Evolutionary conservation across 225 moss, liverwort and hornwort species (phyloP), one percentile per base, ranked within the genome.

Genomic region (Marchantia paleacea): DNA sequence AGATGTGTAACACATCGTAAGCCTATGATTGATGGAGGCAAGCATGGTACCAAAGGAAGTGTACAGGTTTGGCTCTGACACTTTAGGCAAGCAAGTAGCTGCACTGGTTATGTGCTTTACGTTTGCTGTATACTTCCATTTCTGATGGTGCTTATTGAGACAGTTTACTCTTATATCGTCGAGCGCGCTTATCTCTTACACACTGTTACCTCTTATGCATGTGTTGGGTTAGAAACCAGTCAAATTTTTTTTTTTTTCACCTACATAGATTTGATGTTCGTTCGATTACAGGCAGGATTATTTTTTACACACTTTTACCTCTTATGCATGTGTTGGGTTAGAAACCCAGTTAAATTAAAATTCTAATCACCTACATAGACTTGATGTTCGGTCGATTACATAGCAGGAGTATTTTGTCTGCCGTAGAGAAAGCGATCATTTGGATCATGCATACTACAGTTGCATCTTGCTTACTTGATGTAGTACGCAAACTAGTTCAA

Each of bases 11-110:
- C 91, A 19, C 86, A 99, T 86, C 88, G 93, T 72, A 99, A 86
- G 69, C 93, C 97, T 65, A 95, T 99, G 97, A 91, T 99, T 86
- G 97, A 99, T 74, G 97, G 97, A 39, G 97, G 97, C 79, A 99
- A 95, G 88, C 89, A 95, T 82, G 97, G 97, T 73, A 94, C 94
- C 74, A 99, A 99, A 93, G 97, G 97, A 81, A 99, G 97, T 87
- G 97, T 95, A 81, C 93, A 94, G 92, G 93, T 94, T 57, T 54
- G 79, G 8, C 69, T 29, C 69, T 57, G 22, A 57, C 54, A 49
- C 55, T 10, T 22, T 2, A 20, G 71, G 9, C 50, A 22, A 18
- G 22, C 16, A 50, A 50, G 22, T 50, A 47, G 39, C 31, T 69
- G 69, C 39, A 15, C 28, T 29, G 11, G 10, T 2, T 29, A 20